Evolutionary conservation across 805 yeast genomes (phyloP), one percentile per base, ranked within the genome.

Genomic region (Cyberlindnera sargentensis): DNA sequence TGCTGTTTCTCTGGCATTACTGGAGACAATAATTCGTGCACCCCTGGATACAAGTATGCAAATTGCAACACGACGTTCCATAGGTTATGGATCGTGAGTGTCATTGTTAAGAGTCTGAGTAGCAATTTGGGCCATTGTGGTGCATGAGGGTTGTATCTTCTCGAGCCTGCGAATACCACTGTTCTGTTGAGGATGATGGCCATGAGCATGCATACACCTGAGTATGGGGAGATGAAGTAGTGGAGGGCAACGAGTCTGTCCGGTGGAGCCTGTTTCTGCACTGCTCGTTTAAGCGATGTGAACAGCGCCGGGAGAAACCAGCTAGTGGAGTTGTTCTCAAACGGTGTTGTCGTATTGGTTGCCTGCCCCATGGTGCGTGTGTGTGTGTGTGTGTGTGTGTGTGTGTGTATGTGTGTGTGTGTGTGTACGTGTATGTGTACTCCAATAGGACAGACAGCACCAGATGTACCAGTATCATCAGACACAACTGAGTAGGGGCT

Each of bases 181-280:
- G 82, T 72, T 49, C 86, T 63, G 58, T 81, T 80, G 47, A 80
- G 61, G 3, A 78, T 51, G 4, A 80, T 62, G 1, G 82, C 84
- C 49, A 79, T 75, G 7, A 73, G 55, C 71, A 79, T 75, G 58
- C 84, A 78, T 28, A 68, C 64, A 26, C 71, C 58, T 2, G 80
- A 75, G 53, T 71, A 76, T 0, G 73, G 72, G 9, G 77, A 69
- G 11, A 72, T 57, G 47, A 76, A 67, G 50, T 74, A 76, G 26
- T 68, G 63, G 40, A 72, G 51, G 3, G 45, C 34, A 2, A 45
- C 44, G n/a, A 45, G 31, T n/a, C 30, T 27, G 15, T 44, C 24
- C 28, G 38, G 26, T 7, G 39, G 34, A 7, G 48, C 45, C 43
- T 49, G 48, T 10, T 44, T 36, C 26, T 46, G 48, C 7, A 47